These are phyloP conservation scores for Coriaria nepalensis DNA, from an alignment of 306 rosid species.

Conservation along the genomic window DNA sequence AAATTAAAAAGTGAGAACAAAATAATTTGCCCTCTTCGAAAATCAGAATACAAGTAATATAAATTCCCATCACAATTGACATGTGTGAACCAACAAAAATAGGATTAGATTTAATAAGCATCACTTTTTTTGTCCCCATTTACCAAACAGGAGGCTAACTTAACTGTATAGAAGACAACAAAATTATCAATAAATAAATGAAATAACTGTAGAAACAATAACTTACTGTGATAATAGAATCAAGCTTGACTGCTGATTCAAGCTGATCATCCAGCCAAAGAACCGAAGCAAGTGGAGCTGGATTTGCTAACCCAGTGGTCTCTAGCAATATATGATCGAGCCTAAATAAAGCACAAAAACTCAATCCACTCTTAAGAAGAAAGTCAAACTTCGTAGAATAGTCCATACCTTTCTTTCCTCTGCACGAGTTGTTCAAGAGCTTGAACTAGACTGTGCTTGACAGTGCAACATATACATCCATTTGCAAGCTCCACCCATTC, in stretches of 20 bases:
- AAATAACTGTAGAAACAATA: conserved; percentile 1
- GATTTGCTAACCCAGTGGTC: conserved; percentile 98
- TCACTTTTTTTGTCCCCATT: no score
- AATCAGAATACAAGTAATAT: no score
- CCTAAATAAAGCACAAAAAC: conserved; percentile 27
- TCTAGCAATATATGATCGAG: conserved; percentile 88
- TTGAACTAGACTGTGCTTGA: conserved; percentile 87
- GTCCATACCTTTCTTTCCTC: conserved; percentile 81
- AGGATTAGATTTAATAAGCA: no score
- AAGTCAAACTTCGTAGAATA: no score
- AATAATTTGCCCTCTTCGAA: no score
- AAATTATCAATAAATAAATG: no score
- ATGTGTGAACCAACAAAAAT: no score
- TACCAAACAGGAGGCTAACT: no score
- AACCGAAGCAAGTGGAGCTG: conserved; percentile 89
- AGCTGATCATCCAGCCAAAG: conserved; percentile 97
- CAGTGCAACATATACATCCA: conserved; percentile 86
- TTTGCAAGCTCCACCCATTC: conserved; percentile 98
- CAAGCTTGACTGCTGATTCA: conserved; percentile 73
- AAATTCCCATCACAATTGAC: no score
- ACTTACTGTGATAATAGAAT: conserved; percentile 83
- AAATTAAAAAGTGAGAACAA: not conserved
- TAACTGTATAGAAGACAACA: no score
- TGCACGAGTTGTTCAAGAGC: conserved; percentile 89
- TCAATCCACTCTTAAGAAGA: no score